Percentiles rank a stretch among this genome's conserved stretches.
phyloP scores from a whole-genome alignment of 2,329 filamentous ascomycete species.

The Fusarium miscanthi region DNA sequence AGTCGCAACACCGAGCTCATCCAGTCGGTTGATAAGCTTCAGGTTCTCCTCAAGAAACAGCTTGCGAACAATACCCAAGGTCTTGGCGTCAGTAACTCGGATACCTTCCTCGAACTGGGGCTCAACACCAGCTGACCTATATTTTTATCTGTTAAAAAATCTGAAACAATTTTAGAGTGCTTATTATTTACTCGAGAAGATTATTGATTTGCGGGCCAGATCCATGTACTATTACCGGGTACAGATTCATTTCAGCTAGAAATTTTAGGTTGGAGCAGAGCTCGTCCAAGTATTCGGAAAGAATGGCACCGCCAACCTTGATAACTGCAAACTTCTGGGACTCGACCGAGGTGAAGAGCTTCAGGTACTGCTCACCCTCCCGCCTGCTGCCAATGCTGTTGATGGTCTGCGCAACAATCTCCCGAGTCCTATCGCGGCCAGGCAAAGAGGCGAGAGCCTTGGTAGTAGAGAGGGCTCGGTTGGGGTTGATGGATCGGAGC shows the following conservation, averaged over 20 bases:
- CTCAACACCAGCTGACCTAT: constrained; percentile 88
- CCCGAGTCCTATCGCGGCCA: constrained; percentile 46
- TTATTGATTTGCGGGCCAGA: constrained; percentile 95
- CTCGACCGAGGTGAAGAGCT: constrained; percentile 95
- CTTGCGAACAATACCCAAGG: constrained; percentile 87
- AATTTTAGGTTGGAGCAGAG: constrained; percentile 90
- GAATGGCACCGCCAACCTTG: constrained; percentile 96
- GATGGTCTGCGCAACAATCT: constrained; percentile 67
- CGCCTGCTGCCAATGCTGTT: constrained; percentile 97
- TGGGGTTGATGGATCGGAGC: constrained; percentile 41
- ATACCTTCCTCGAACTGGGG: constrained; percentile 98
- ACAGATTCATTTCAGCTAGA: constrained; percentile 93
- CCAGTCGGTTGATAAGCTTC: constrained; percentile 81
- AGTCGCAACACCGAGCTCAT: constrained; percentile 88
- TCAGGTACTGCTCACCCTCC: constrained; percentile 96
- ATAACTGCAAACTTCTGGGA: constrained; percentile 98
- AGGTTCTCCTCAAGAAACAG: constrained; percentile 94
- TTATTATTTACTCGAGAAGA: constrained; percentile 81
- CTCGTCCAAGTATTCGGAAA: constrained; percentile 93
- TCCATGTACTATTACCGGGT: constrained; percentile 95
- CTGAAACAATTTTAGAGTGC: no score
- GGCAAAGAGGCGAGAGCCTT: constrained; percentile 35
- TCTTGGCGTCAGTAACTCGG: constrained; percentile 94
- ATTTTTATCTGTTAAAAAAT: no score
- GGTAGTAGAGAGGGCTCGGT: constrained; percentile 45